Evolutionary conservation across 805 yeast genomes (phyloP).

Genomic region (Starmerella asiatica): DNA sequence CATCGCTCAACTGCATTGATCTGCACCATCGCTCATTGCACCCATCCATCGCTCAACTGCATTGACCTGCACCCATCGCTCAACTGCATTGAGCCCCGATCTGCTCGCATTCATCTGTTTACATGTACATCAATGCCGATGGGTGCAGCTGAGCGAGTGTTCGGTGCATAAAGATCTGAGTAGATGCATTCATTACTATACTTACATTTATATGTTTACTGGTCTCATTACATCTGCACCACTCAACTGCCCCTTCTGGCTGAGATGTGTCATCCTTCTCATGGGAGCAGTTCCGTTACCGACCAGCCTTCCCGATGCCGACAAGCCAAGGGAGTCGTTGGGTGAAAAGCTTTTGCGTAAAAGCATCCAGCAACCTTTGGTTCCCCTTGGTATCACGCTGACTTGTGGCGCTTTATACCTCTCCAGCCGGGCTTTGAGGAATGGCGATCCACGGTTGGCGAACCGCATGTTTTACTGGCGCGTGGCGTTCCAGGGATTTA

Average conservation of each 20-base stretch:
- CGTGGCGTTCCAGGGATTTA: conserved; percentile 73
- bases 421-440: conserved; percentile 62
- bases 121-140: too few species aligned
- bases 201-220: too few species aligned
- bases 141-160: too few species aligned
- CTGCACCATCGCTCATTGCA: too few species aligned
- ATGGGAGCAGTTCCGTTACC: conserved; percentile 12
- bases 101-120: too few species aligned
- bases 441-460: conserved; percentile 61
- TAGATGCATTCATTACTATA: too few species aligned
- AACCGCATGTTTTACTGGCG: conserved; percentile 84
- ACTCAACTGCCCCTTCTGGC: not conserved
- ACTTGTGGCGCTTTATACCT: conserved; percentile 70
- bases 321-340: conserved; percentile 17
- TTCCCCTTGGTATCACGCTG: conserved; percentile 66
- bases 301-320: conserved; percentile 13
- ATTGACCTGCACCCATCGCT: too few species aligned
- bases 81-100: too few species aligned
- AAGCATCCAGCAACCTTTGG: conserved; percentile 76
- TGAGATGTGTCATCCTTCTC: not conserved
- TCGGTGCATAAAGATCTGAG: too few species aligned
- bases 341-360: conserved; percentile 26
- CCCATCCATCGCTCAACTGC: too few species aligned
- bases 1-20: too few species aligned
- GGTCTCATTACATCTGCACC: too few species aligned